Base-by-base conservation (phyloP, 495 filamentous ascomycete genomes). In the Aspergillus cristatus region DNA sequence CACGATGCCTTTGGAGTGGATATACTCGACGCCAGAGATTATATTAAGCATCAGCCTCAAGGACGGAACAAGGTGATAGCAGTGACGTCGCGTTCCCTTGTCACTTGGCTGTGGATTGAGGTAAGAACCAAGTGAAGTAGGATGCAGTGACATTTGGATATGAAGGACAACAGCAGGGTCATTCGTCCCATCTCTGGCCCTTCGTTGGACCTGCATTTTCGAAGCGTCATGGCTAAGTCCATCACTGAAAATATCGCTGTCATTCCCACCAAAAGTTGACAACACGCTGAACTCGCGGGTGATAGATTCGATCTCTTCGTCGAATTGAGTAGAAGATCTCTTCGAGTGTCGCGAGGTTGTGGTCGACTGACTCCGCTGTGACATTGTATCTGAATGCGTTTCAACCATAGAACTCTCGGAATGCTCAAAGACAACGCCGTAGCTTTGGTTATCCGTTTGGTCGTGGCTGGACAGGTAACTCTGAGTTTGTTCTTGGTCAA, bases 1-100 rank as follows among this genome's bases (percentile, higher is more conserved):
- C 2, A 75, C 75, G 42, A 85, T 75, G 3, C 60, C 59, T 16
- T 71, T 66, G 0, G 63, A 58, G 40, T 85, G 81, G 8, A 84
- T 57, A 47, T 84, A 81, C 33, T 76, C 66, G 7, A 85, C 67
- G 0, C 67, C 67, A 1, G 62, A 53, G 28, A 68, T 47, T 18
- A 71, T 68, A 6, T 60, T 59, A 2, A 65, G 41, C 32, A 74
- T 59, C 3, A 75, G 37, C 28, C 42, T 58, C 11, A 70, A 34
- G 0, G 71, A 67, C 1, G 70, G 58, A 12, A 60, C 18, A 7
- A 73, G 41, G 41, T 73, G 71, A 34, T 66, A 73, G 26, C 71
- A 75, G 43, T 75, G 71, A 12, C 60, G 62, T 5, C 58, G 50
- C 3, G 53, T 46, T 43, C n/a, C 15, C 15, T 36, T 26, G 24